Percentiles rank a stretch among this genome's conserved stretches.
Conservation (phyloP, 805 yeast species). For the Wickerhamiella siamensis region DNA sequence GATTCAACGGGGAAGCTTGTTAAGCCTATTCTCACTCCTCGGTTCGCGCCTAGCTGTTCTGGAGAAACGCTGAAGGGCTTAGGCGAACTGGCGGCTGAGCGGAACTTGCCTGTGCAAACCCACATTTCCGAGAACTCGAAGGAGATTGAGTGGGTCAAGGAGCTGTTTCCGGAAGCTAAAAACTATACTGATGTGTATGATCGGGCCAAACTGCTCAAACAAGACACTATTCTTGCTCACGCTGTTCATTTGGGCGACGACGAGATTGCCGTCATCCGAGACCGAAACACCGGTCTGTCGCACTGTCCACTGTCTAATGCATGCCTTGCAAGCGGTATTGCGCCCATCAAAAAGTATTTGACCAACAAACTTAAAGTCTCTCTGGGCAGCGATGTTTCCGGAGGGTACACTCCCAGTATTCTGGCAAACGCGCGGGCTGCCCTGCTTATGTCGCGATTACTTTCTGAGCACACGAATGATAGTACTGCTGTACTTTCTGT, state of each 20-base stretch:
- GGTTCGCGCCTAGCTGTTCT: constrained; percentile 86
- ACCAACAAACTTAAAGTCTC: constrained; percentile 59
- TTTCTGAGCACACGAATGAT: constrained; percentile 41
- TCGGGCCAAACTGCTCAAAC: constrained; percentile 41
- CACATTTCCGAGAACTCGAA: constrained; percentile 71
- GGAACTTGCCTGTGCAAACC: constrained; percentile 61
- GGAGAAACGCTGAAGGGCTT: constrained; percentile 45
- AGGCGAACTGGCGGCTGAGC: constrained; percentile 39
- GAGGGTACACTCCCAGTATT: constrained; percentile 58
- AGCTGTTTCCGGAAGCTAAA: constrained; percentile 55
- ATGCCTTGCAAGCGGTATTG: constrained; percentile 79
- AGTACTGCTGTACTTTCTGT: constrained; percentile 38
- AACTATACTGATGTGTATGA: constrained; percentile 70
- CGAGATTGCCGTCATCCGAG: constrained; percentile 46
- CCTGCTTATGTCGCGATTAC: constrained; percentile 52
- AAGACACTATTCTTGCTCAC: constrained; percentile 73
- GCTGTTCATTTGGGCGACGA: constrained; percentile 59
- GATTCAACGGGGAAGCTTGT: constrained; percentile 43
- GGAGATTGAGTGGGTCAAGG: constrained; percentile 62
- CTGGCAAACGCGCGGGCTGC: constrained; percentile 57
- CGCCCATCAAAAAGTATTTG: constrained; percentile 58
- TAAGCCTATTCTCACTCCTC: constrained; percentile 72
- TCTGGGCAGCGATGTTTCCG: constrained; percentile 68
- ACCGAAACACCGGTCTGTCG: constrained; percentile 53
- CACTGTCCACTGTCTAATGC: constrained; percentile 93